Conservation (phyloP, 345 rosid species). For the Capsella bursapastoris region DNA sequence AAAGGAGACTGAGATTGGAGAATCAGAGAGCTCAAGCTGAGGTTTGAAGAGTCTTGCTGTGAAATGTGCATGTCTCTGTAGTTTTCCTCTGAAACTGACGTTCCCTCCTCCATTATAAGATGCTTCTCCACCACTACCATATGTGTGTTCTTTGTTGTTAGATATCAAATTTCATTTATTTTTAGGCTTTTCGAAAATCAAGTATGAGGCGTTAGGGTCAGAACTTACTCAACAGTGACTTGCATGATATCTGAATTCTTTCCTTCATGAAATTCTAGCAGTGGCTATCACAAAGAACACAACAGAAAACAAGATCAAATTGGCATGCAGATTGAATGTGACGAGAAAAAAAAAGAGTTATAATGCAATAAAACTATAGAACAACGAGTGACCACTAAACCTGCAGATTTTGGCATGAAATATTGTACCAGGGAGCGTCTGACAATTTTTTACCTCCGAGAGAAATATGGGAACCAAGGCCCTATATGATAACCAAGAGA, state of each 20-base stretch:
- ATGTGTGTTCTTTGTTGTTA: constrained; percentile 5
- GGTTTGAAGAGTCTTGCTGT: constrained; percentile 63
- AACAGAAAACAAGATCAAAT: constrained; percentile 15
- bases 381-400: constrained; percentile 36
- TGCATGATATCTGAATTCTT: constrained; percentile 46
- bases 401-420: constrained; percentile 80
- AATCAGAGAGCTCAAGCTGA: constrained; percentile 53
- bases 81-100: constrained; percentile 72
- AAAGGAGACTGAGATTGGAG: constrained; percentile 54
- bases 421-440: constrained; percentile 66
- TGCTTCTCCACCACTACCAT: constrained; percentile 57
- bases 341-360: neutral
- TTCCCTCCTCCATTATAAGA: constrained; percentile 83
- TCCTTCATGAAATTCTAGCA: constrained; percentile 50
- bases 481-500: constrained; percentile 49
- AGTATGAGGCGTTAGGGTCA: constrained; percentile 13
- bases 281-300: constrained; percentile 57
- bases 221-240: constrained; percentile 71
- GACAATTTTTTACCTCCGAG: constrained; percentile 51
- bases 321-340: neutral
- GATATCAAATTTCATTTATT: neutral
- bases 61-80: constrained; percentile 49
- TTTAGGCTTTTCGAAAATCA: neutral
- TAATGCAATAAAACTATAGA: neutral
- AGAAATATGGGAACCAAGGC: constrained; percentile 66